Base-by-base conservation (phyloP, 345 rosid genomes). In the Cardamine chenopodiifolia region DNA sequence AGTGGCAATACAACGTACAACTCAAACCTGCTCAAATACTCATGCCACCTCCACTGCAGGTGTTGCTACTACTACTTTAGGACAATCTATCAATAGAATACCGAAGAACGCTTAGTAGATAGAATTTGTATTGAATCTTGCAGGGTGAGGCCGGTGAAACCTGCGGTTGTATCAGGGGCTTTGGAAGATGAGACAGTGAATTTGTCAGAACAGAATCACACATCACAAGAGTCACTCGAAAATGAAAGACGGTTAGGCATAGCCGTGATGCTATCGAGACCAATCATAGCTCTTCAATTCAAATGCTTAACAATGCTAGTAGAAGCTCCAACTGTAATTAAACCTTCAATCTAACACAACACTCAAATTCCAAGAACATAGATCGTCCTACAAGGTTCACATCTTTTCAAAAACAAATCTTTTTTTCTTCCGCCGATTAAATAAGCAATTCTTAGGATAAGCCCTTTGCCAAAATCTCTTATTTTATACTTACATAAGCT, bases 31-130 rank as follows among this genome's bases (percentile, higher is more conserved):
- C 84, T 95, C 62, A 90, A 87, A 79, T 95, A 95, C 80, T 83
- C 92, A 22, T 95, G 99, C 86, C 83, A 78, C 9, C 81, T 95
- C 3, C 85, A 86, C 19, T 90, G 97, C 93, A 94, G 96, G 98
- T 68, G 25, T 18, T 67, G 8, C 78, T 49, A 39, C 44, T 57
- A 26, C 42, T 9, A 49, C 40, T 25, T 50, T 3, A 49, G 3
- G 9, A 28, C 17, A 34, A 48, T 71, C 20, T 5, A n/a, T 57
- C 14, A 2, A 55, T 25, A 34, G n/a, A 25, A 64, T 47, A 18
- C 4, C 7, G 4, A 31, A 54, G 6, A 19, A 53, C 2, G 32
- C 29, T 44, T 62, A 10, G 26, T 39, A n/a, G 3, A 45, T 44
- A 9, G 45, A 44, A 25, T 22, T 7, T 44, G 14, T 62, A 44